phyloP scores from a whole-genome alignment of 2,329 filamentous ascomycete genomes.

The Stromatinia cepivora region DNA sequence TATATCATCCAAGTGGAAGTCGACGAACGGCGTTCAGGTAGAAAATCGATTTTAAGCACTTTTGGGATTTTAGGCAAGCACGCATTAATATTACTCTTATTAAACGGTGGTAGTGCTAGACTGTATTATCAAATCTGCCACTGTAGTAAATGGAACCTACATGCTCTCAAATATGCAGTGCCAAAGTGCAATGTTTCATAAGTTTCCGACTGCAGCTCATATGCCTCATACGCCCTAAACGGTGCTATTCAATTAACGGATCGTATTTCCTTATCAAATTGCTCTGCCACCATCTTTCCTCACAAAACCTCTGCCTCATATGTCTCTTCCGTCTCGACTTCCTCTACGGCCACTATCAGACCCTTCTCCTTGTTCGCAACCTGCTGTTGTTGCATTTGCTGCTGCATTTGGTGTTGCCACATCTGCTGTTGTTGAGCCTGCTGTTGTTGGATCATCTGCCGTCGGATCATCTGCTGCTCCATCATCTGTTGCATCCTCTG shows the following conservation, averaged over 20 bases:
- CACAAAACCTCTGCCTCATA: background rate
- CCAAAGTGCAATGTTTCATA: background rate
- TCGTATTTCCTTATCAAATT: background rate
- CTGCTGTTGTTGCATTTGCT: background rate
- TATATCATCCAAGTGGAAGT: slow-evolving; percentile 30
- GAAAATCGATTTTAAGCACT: slow-evolving; percentile 29
- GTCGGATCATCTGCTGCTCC: background rate
- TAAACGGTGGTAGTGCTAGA: slow-evolving; percentile 28
- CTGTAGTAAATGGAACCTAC: slow-evolving; percentile 19
- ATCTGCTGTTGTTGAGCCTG: background rate
- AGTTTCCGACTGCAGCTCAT: background rate
- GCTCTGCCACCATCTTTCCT: background rate
- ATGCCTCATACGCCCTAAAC: background rate
- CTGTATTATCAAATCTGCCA: slow-evolving; percentile 35
- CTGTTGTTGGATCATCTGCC: background rate
- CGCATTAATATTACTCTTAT: slow-evolving; percentile 26
- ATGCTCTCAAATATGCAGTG: background rate
- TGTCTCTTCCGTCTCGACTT: background rate
- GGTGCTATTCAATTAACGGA: slow-evolving; percentile 3
- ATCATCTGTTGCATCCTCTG: background rate
- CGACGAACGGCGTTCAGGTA: slow-evolving; percentile 32
- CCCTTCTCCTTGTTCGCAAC: background rate
- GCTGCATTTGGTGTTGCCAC: background rate
- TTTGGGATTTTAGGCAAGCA: slow-evolving; percentile 24
- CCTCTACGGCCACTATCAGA: background rate